These are phyloP conservation scores for Akanthomyces lecanii DNA, from an alignment of 2,329 filamentous ascomycete genomes.

Conservation along the genomic window DNA sequence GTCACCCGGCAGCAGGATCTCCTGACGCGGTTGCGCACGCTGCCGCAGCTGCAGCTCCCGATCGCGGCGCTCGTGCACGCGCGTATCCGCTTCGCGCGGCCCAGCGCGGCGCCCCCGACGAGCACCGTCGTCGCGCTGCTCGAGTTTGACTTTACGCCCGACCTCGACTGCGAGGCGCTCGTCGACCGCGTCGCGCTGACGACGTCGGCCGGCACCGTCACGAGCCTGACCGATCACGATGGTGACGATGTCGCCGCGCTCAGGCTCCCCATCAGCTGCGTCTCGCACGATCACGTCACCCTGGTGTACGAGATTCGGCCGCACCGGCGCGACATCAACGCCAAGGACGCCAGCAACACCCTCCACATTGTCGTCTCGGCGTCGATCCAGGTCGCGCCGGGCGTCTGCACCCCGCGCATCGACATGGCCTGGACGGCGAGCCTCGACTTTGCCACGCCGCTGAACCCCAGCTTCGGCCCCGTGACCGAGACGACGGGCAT, in stretches of 20 bases:
- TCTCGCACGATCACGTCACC: conserved; percentile 66
- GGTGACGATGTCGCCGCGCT: conserved; percentile 37
- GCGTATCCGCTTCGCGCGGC: conserved; percentile 65
- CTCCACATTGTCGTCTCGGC: conserved; percentile 59
- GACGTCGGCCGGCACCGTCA: conserved; percentile 54
- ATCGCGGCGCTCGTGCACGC: conserved; percentile 68
- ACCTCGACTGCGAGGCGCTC: conserved; percentile 62
- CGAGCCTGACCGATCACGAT: conserved; percentile 40
- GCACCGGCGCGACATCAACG: conserved; percentile 40
- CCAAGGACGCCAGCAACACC: conserved; percentile 45
- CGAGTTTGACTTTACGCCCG: conserved; percentile 69
- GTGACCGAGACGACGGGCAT: conserved; percentile 50
- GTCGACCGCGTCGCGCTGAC: conserved; percentile 56
- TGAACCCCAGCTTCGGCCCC: conserved; percentile 59
- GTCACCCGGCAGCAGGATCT: conserved; percentile 58
- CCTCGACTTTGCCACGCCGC: conserved; percentile 64
- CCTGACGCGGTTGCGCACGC: conserved; percentile 59
- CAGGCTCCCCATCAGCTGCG: conserved; percentile 55
- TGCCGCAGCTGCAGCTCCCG: conserved; percentile 58
- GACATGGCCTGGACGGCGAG: conserved; percentile 64
- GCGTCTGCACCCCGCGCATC: conserved; percentile 56
- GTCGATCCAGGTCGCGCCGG: conserved; percentile 52
- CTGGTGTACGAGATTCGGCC: conserved; percentile 30
- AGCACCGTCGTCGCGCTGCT: conserved; percentile 64
- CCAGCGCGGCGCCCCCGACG: conserved; percentile 54